phyloP scores from a whole-genome alignment of 2,329 filamentous ascomycete genomes.

The Trichothecium roseum region DNA sequence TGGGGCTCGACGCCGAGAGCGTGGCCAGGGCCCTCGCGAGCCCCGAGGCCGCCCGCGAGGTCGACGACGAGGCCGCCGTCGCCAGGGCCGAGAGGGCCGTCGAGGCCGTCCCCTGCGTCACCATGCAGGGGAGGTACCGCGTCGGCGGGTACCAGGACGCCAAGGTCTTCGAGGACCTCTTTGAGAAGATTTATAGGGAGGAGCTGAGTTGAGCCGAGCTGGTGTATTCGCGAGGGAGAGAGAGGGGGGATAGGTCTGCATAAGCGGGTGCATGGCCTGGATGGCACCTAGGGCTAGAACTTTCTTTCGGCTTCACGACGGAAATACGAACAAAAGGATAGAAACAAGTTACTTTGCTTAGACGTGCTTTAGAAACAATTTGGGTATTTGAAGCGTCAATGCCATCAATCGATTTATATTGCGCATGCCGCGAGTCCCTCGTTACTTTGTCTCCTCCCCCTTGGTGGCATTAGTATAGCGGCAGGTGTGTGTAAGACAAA shows the following conservation, averaged over 20 bases:
- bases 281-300: no score
- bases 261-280: no score
- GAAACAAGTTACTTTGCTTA: no score
- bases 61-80: conserved; percentile 19
- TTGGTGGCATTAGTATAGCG: no score
- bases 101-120: conserved; percentile 63
- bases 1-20: conserved; percentile 16
- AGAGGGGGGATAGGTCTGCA: background rate
- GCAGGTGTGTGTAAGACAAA: no score
- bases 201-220: conserved; percentile 5
- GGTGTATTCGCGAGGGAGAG: conserved; percentile 4
- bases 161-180: conserved; percentile 54
- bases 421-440: no score
- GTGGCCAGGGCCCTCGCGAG: conserved; percentile 18
- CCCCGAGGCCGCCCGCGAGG: conserved; percentile 13
- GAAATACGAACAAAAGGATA: no score
- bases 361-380: no score
- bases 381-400: no score
- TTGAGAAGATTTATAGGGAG: conserved; percentile 40
- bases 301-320: no score
- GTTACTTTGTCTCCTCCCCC: no score
- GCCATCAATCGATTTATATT: no score
- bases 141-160: conserved; percentile 63
- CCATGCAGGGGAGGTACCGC: conserved; percentile 56
- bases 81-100: conserved; percentile 27